These are phyloP conservation scores for Endotrypanum monterogeii DNA, from an alignment of 208 protist genomes.

Conservation along the genomic window DNA sequence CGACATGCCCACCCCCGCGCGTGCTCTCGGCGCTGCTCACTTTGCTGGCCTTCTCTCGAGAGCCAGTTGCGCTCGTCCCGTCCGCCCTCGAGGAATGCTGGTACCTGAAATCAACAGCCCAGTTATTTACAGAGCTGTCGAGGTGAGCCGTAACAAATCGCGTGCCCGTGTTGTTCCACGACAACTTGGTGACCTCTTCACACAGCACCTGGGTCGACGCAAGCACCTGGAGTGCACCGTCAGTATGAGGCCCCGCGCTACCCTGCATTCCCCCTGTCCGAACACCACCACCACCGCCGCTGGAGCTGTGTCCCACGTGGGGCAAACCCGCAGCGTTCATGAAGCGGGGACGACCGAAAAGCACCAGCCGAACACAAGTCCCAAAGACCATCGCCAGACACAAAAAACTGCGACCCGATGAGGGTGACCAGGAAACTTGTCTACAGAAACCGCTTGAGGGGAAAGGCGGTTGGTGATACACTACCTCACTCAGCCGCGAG, in stretches of 20 bases:
- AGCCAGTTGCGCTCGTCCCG: background rate
- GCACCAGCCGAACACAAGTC: constrained; percentile 46
- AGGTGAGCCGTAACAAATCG: constrained; percentile 82
- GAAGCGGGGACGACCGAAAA: constrained; percentile 69
- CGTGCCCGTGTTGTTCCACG: constrained; percentile 83
- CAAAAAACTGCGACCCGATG: constrained; percentile 78
- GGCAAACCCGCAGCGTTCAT: constrained; percentile 30
- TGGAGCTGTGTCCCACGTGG: constrained; percentile 11
- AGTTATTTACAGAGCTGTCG: constrained; percentile 71
- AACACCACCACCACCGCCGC: background rate
- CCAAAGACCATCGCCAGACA: constrained; percentile 63
- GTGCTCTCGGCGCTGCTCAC: background rate
- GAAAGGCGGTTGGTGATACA: constrained; percentile 23
- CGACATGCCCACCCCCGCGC: background rate
- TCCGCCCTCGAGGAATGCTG: constrained; percentile 11
- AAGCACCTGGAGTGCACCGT: constrained; percentile 44
- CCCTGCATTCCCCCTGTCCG: no score
- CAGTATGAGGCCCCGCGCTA: background rate
- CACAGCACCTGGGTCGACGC: constrained; percentile 39
- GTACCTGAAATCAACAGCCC: constrained; percentile 62
- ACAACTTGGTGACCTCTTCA: constrained; percentile 65
- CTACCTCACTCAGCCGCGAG: constrained; percentile 31
- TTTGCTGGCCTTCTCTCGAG: background rate
- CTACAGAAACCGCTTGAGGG: constrained; percentile 21
- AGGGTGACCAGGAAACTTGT: constrained; percentile 77